Evolutionary conservation across 2,329 filamentous ascomycete genomes (phyloP).

Genomic region (Cladobotryum protrusum): DNA sequence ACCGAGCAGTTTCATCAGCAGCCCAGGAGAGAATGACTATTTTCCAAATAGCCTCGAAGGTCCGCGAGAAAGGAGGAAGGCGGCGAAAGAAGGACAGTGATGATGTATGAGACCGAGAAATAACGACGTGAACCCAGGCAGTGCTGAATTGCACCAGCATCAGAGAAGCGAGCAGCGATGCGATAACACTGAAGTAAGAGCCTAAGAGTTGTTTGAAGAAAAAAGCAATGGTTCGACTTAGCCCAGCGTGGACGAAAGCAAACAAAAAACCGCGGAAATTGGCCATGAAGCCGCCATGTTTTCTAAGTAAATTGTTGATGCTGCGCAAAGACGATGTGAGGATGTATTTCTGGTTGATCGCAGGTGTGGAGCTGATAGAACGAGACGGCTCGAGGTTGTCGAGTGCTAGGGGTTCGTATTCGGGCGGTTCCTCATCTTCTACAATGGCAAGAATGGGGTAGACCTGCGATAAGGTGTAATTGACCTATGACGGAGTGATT

Average conservation of each 20-base stretch:
- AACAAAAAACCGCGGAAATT: conserved; percentile 63
- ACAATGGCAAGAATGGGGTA: conserved; percentile 51
- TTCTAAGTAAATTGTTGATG: conserved; percentile 49
- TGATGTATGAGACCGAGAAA: conserved; percentile 39
- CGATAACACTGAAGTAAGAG: not conserved
- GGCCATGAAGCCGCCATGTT: conserved; percentile 57
- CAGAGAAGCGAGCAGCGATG: conserved; percentile 44
- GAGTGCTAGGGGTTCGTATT: conserved; percentile 39
- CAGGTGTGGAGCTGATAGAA: conserved; percentile 23
- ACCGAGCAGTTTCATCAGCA: conserved; percentile 44
- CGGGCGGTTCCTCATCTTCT: conserved; percentile 50
- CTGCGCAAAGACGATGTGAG: conserved; percentile 43
- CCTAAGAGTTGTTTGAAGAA: not conserved
- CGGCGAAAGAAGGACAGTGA: conserved; percentile 66
- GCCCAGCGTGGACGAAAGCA: conserved; percentile 33
- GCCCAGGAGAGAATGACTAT: conserved; percentile 60
- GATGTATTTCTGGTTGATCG: conserved; percentile 30
- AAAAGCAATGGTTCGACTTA: conserved; percentile 33
- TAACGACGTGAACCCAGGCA: conserved; percentile 69
- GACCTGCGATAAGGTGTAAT: conserved; percentile 45
- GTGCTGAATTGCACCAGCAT: conserved; percentile 64
- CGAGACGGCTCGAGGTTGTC: conserved; percentile 21
- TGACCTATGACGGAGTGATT: conserved; percentile 27
- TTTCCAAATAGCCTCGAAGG: conserved; percentile 61
- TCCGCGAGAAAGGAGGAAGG: conserved; percentile 57